phyloP scores from a whole-genome alignment of 2,329 filamentous ascomycete species.

The Trichophyton simii region DNA sequence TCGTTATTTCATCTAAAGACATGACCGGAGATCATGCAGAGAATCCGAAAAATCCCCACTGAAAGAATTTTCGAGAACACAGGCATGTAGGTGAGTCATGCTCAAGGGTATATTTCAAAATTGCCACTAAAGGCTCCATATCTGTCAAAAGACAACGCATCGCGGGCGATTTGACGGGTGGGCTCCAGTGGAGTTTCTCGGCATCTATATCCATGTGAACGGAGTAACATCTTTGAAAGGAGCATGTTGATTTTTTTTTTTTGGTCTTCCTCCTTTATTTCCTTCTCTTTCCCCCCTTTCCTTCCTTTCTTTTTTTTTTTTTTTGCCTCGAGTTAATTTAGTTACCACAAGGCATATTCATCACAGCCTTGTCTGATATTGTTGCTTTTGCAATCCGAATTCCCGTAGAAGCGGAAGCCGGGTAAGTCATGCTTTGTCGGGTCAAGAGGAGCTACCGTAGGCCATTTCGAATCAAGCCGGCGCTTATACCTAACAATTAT shows the following conservation, averaged over 20 bases:
- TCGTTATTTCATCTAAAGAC: conserved; percentile 20
- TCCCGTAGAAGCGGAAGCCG: conserved; percentile 15
- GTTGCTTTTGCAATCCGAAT: conserved; percentile 17
- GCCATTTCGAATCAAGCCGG: too few relatives aligned
- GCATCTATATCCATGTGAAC: too few relatives aligned
- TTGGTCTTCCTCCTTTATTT: neutral
- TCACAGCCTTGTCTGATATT: conserved; percentile 14
- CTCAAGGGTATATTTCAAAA: conserved; percentile 16
- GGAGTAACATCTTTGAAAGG: neutral
- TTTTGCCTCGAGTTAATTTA: conserved; percentile 10
- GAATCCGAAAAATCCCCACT: conserved; percentile 30
- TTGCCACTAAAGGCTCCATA: conserved; percentile 10
- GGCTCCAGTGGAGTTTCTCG: neutral
- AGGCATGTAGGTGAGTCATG: conserved; percentile 13
- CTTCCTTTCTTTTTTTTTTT: neutral
- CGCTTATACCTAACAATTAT: neutral
- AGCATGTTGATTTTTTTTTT: neutral
- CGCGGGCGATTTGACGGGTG: neutral
- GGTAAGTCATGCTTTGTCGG: conserved; percentile 10
- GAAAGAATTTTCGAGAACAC: conserved; percentile 26
- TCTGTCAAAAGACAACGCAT: neutral
- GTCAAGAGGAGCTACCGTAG: too few relatives aligned
- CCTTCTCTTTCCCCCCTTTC: neutral
- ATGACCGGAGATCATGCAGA: conserved; percentile 28
- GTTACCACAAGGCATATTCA: conserved; percentile 11